Conservation (phyloP, 1,284 basidiomycete species). For the Neolentinus lepideus region DNA sequence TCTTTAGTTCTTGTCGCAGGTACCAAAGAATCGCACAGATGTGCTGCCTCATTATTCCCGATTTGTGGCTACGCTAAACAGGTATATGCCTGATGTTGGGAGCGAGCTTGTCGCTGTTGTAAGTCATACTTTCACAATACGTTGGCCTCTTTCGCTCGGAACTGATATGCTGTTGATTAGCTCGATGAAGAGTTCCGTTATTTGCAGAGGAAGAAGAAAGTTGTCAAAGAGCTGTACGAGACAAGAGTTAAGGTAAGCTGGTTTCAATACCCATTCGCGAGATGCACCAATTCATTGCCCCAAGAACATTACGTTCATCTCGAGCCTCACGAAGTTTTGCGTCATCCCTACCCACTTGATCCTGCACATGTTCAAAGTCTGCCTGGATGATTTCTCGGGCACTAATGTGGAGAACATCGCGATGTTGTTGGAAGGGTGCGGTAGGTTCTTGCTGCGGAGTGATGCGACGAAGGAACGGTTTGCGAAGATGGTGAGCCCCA, state of each 20-base stretch:
- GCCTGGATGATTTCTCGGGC: slow-evolving; percentile 90
- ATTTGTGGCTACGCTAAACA: slow-evolving; percentile 81
- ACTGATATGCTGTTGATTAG: slow-evolving; percentile 30
- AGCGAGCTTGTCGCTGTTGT: slow-evolving; percentile 76
- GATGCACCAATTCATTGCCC: background rate
- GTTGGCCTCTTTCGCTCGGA: background rate
- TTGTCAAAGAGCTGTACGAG: slow-evolving; percentile 84
- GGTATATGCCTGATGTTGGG: slow-evolving; percentile 93
- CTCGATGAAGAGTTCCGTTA: slow-evolving; percentile 96
- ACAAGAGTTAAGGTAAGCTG: slow-evolving; percentile 69
- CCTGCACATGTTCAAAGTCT: slow-evolving; percentile 94
- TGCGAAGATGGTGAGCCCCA: slow-evolving; percentile 58
- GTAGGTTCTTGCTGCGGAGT: slow-evolving; percentile 83
- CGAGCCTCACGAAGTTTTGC: slow-evolving; percentile 92
- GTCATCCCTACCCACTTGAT: slow-evolving; percentile 92
- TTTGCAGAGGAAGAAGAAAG: slow-evolving; percentile 90
- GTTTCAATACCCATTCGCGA: background rate
- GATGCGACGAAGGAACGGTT: slow-evolving; percentile 87
- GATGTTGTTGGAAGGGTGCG: slow-evolving; percentile 89
- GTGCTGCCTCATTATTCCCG: slow-evolving; percentile 92
- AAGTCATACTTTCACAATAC: slow-evolving; percentile 21
- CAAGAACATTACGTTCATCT: slow-evolving; percentile 86
- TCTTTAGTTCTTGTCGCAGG: slow-evolving; percentile 72
- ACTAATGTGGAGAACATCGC: slow-evolving; percentile 94
- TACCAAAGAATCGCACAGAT: slow-evolving; percentile 87